Evolutionary conservation across 116 monocot species (phyloP).

Genomic region (Posidonia oceanica): DNA sequence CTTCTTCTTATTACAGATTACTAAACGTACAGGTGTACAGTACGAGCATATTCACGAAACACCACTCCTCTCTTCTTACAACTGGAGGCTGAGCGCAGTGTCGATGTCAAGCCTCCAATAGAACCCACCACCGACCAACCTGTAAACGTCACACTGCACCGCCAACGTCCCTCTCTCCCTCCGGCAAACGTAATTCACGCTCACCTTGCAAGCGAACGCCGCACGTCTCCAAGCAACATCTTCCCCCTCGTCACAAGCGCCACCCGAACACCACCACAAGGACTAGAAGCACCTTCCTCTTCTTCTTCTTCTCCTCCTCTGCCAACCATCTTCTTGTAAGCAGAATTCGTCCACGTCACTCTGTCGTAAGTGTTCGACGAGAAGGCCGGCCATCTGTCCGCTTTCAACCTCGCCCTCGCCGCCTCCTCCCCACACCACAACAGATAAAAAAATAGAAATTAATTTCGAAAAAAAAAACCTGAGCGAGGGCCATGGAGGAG

Average conservation of each 20-base stretch:
- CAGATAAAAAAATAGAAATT: too few relatives aligned
- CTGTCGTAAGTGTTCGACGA: slow-evolving; percentile 14
- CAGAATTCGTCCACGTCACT: slow-evolving; percentile 30
- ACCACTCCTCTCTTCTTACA: neutral
- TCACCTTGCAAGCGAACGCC: slow-evolving; percentile 23
- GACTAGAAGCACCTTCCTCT: slow-evolving; percentile 2
- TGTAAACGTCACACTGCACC: slow-evolving; percentile 36
- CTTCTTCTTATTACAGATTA: too few relatives aligned
- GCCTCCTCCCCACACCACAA: neutral
- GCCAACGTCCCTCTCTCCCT: slow-evolving; percentile 14
- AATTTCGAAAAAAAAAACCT: too few relatives aligned
- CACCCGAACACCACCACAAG: slow-evolving; percentile 14
- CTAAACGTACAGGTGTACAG: neutral
- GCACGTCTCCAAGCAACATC: slow-evolving; percentile 7
- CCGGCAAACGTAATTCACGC: slow-evolving; percentile 15
- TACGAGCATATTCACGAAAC: neutral
- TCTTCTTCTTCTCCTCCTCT: neutral
- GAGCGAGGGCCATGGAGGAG: too few relatives aligned
- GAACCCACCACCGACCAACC: slow-evolving; percentile 18
- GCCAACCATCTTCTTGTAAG: slow-evolving; percentile 26
- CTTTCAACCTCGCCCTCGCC: slow-evolving; percentile 9
- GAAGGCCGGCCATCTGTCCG: slow-evolving; percentile 14
- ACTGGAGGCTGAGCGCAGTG: slow-evolving; percentile 26
- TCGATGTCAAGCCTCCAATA: slow-evolving; percentile 38
- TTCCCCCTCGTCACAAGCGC: slow-evolving; percentile 16